phyloP scores from a whole-genome alignment of 2,329 filamentous ascomycete species.

The Exophiala sp. region DNA sequence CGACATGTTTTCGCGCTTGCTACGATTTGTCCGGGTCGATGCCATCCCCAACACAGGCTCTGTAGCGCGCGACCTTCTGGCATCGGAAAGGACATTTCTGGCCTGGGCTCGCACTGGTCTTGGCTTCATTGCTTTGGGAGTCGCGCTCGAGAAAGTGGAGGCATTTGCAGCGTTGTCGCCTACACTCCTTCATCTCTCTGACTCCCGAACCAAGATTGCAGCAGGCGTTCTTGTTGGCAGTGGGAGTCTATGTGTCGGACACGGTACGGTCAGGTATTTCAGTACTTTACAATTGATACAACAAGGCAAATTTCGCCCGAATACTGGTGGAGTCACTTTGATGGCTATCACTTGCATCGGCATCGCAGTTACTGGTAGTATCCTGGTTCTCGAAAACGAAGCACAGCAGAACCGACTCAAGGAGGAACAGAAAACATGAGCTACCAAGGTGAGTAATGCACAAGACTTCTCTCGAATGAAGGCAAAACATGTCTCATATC shows the following conservation, averaged over 20 bases:
- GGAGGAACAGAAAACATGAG: neutral
- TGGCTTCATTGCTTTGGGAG: constrained; percentile 51
- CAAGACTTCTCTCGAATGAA: neutral
- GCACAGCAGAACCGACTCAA: constrained; percentile 1
- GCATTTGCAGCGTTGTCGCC: constrained; percentile 21
- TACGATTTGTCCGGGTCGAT: constrained; percentile 8
- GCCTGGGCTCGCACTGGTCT: constrained; percentile 52
- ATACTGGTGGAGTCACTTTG: constrained; percentile 15
- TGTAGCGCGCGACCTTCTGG: constrained; percentile 52
- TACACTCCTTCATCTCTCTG: constrained; percentile 15
- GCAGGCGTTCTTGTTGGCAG: constrained; percentile 44
- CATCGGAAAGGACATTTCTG: constrained; percentile 53
- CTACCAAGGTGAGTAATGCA: neutral
- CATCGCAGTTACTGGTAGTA: constrained; percentile 14
- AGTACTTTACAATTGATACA: constrained; percentile 41
- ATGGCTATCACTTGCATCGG: constrained; percentile 19
- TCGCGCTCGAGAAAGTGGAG: constrained; percentile 46
- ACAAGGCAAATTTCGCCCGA: constrained; percentile 40
- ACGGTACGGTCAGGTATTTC: constrained; percentile 50
- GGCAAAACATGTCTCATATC: neutral
- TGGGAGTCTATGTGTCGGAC: constrained; percentile 46
- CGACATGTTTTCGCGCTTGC: constrained; percentile 8
- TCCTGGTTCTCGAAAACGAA: constrained; percentile 16
- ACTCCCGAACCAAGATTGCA: constrained; percentile 33
- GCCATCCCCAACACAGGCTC: constrained; percentile 46